These are phyloP conservation scores for Arachnopeziza araneosa DNA, from an alignment of 2,329 filamentous ascomycete species.

Conservation along the genomic window DNA sequence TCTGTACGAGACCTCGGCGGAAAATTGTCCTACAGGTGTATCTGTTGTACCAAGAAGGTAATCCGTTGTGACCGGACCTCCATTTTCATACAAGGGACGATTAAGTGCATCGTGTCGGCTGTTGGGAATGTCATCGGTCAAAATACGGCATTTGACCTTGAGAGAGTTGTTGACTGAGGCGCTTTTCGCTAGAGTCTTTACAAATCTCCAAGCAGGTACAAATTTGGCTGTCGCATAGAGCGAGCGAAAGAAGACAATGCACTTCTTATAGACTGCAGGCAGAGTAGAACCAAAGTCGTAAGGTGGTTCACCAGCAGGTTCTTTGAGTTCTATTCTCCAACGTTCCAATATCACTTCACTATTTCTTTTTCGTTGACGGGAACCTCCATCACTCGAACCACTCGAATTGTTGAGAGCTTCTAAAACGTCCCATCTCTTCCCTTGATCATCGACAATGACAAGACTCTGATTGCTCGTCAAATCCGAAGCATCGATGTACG, in stretches of 20 bases:
- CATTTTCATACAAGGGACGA: slow-evolving; percentile 61
- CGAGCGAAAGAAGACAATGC: slow-evolving; percentile 88
- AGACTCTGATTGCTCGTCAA: slow-evolving; percentile 81
- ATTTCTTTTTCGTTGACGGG: slow-evolving; percentile 36
- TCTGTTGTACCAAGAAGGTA: slow-evolving; percentile 81
- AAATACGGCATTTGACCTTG: slow-evolving; percentile 74
- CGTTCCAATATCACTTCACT: slow-evolving; percentile 82
- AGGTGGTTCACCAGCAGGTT: slow-evolving; percentile 41
- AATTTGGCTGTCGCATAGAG: slow-evolving; percentile 78
- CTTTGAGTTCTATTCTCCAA: slow-evolving; percentile 81
- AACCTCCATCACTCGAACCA: slow-evolving; percentile 32
- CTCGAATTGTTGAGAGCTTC: slow-evolving; percentile 69
- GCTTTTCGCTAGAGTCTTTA: slow-evolving; percentile 64
- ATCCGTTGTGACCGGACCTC: slow-evolving; percentile 60
- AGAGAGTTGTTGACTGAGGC: slow-evolving; percentile 56
- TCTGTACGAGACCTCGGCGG: slow-evolving; percentile 76
- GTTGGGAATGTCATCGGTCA: slow-evolving; percentile 48
- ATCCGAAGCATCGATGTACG: slow-evolving; percentile 75
- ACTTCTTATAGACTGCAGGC: slow-evolving; percentile 94
- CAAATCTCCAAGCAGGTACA: slow-evolving; percentile 81
- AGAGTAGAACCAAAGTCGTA: slow-evolving; percentile 59
- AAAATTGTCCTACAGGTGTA: slow-evolving; percentile 79
- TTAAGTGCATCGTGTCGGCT: slow-evolving; percentile 63
- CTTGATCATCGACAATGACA: slow-evolving; percentile 80
- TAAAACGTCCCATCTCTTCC: slow-evolving; percentile 87